phyloP scores from a whole-genome alignment of 2,329 filamentous ascomycete genomes.

The Dothiorella sarmentorum region DNA sequence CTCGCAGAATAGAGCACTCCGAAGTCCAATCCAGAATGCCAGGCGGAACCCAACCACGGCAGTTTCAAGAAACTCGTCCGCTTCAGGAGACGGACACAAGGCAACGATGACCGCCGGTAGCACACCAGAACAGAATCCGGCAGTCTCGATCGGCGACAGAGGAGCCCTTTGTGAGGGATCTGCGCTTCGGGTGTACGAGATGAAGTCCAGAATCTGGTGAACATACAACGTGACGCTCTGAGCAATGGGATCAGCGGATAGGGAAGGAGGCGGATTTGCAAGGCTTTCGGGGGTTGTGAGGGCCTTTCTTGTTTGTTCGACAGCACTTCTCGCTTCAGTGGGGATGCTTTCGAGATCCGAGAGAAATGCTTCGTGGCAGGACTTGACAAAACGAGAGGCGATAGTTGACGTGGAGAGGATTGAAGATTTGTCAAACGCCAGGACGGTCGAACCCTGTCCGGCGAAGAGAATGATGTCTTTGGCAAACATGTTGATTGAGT shows the following conservation, averaged over 20 bases:
- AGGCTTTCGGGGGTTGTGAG: background rate
- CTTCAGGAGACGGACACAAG: background rate
- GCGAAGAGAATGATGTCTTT: background rate
- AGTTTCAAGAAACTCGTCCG: background rate
- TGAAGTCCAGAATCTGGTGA: background rate
- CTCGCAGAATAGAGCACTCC: background rate
- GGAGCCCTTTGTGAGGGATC: background rate
- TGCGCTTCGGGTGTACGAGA: background rate
- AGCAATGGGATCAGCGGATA: background rate
- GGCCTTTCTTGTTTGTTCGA: background rate
- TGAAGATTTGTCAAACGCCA: background rate
- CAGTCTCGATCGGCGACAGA: background rate
- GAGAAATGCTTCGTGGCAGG: background rate
- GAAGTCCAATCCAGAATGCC: slow-evolving; percentile 16
- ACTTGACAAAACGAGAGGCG: background rate
- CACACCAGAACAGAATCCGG: slow-evolving; percentile 19
- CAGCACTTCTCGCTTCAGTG: background rate
- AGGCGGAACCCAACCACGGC: slow-evolving; percentile 6
- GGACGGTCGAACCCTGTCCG: background rate
- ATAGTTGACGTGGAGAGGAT: background rate
- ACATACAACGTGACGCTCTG: background rate
- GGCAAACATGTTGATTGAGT: background rate
- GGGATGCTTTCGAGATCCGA: background rate
- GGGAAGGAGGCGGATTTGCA: background rate
- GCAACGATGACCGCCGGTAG: slow-evolving; percentile 13